Conservation (phyloP, 192 early-diverging fungal genomes). For the Coemansia sp. region DNA sequence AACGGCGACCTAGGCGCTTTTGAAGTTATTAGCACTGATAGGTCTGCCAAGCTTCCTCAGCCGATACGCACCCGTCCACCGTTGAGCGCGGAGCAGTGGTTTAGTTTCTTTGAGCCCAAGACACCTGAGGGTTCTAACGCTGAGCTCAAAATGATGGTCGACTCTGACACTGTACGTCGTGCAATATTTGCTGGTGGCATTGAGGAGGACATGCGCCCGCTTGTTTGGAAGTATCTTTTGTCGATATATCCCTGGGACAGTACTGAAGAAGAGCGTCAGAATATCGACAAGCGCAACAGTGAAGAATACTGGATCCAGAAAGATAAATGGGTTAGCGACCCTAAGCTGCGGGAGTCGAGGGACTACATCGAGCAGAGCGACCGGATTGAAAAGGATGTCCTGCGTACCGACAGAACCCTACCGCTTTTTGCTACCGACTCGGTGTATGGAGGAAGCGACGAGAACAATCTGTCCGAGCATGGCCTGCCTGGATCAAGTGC, state of each 20-base stretch:
- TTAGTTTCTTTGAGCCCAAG: constrained; percentile 62
- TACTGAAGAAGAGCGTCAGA: constrained; percentile 66
- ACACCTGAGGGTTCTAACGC: constrained; percentile 10
- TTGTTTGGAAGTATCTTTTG: constrained; percentile 90
- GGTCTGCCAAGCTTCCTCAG: constrained; percentile 29
- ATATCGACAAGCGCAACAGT: constrained; percentile 55
- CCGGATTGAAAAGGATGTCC: constrained; percentile 92
- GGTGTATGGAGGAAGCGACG: constrained; percentile 51
- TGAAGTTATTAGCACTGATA: constrained; percentile 42
- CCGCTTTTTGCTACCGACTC: constrained; percentile 77
- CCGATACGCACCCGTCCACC: constrained; percentile 50
- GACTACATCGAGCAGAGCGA: constrained; percentile 71
- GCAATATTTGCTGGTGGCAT: constrained; percentile 76
- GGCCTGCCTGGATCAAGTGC: constrained; percentile 61
- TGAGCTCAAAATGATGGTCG: constrained; percentile 47
- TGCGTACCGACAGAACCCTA: constrained; percentile 89
- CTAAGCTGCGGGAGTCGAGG: constrained; percentile 54
- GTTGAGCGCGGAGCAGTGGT: constrained; percentile 67
- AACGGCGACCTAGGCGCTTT: constrained; percentile 43
- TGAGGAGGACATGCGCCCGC: constrained; percentile 70
- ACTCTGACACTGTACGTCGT: constrained; percentile 54
- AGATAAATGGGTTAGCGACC: constrained; percentile 62
- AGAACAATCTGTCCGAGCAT: constrained; percentile 31
- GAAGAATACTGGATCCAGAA: constrained; percentile 66
- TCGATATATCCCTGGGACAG: constrained; percentile 82